Base-by-base conservation (phyloP, 2,329 filamentous ascomycete species). In the Metarhizium album region DNA sequence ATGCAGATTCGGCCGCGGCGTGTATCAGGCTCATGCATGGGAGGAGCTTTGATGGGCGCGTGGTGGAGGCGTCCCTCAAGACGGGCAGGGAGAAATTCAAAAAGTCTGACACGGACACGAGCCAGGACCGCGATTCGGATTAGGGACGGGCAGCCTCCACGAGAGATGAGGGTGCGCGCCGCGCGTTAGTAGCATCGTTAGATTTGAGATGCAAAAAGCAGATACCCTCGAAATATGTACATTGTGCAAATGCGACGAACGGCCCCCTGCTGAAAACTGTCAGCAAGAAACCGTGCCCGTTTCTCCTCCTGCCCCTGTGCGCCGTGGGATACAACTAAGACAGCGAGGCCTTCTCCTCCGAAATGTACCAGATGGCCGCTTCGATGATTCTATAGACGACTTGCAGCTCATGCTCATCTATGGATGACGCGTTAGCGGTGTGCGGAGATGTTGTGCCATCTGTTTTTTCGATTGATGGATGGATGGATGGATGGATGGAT, bases 21-120 rank as follows among this genome's bases (percentile, higher is more conserved):
- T 95, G 89, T 64, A 80, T 91, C 40, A 64, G 80, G 59, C 64
- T 82, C 45, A 90, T 95, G 84, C 74, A 89, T 58, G 90, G 90
- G 0, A 78, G 89, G n/a, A 80, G 74, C 53, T 95, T 94, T 63
- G 86, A 80, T 42, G 84, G 86, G 1, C 78, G 81, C 24, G 77
- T 75, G 23, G 83, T 95, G 4, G 74, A 83, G 58, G 89, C 90
- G 13, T 82, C 80, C 53, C 74, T 90, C 42, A 78, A 84, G 1
- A 80, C 82, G 16, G 87, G 87, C 2, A 76, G 74, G 49, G 86
- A 93, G 67, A 80, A 78, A 55, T 95, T 87, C 62, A 80, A 76
- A 60, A 90, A 84, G 70, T 82, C 79, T 16, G 82, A 76, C 56
- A 74, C 78, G 53, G 73, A 75, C 43, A 71, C 75, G 14, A 49